Percentiles rank a stretch among this genome's conserved stretches.
Evolutionary conservation across 345 rosid species (phyloP).

Genomic region (Turnera subulata): DNA sequence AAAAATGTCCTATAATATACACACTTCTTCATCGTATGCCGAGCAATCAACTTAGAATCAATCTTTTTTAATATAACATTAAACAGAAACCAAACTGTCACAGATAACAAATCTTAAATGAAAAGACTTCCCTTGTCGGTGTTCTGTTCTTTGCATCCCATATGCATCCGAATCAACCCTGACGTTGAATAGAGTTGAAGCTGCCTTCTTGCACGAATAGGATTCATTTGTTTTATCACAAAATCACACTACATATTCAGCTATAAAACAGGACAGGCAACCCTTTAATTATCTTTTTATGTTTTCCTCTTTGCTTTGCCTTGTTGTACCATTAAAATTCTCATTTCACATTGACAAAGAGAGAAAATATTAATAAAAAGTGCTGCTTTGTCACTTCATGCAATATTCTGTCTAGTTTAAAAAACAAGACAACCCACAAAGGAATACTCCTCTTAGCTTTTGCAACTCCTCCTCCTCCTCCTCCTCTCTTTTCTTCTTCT

Average conservation of each 20-base stretch:
- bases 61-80: too few species aligned
- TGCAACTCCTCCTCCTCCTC: not conserved
- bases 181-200: not conserved
- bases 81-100: too few species aligned
- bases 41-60: not conserved
- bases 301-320: not conserved
- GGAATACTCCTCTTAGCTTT: too few species aligned
- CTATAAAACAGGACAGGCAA: not conserved
- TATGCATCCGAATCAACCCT: not conserved
- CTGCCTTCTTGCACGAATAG: too few species aligned
- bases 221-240: not conserved
- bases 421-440: too few species aligned
- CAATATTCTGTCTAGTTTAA: too few species aligned
- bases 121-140: not conserved
- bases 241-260: not conserved
- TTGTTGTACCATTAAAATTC: too few species aligned
- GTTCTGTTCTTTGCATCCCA: not conserved
- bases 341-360: too few species aligned
- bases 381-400: too few species aligned
- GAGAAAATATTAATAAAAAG: too few species aligned
- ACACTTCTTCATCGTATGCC: not conserved
- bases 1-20: not conserved
- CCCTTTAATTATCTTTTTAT: not conserved
- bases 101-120: not conserved
- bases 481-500: not conserved